Evolutionary conservation across 2,329 filamentous ascomycete genomes (phyloP).

Genomic region (Cytospora chrysosperma): DNA sequence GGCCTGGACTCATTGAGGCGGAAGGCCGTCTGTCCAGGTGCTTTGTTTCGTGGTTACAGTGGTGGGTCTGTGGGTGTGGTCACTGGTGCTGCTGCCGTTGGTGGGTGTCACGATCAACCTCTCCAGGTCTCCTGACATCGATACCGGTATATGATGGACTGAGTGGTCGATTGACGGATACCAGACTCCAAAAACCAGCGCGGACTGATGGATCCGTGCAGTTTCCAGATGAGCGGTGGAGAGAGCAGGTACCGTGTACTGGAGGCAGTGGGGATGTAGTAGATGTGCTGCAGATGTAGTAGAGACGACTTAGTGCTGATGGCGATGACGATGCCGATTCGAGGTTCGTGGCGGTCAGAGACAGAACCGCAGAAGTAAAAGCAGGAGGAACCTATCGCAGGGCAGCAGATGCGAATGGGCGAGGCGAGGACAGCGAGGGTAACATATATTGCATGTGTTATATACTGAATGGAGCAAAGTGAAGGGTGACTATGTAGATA

Average conservation of each 20-base stretch:
- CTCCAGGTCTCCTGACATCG: not conserved
- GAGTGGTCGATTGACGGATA: not conserved
- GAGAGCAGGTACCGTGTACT: not conserved
- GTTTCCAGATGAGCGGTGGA: not conserved
- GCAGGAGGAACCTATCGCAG: not conserved
- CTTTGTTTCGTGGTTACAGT: not conserved
- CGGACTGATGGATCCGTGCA: not conserved
- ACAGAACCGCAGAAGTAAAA: not conserved
- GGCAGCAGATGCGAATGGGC: not conserved
- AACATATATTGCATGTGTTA: not conserved
- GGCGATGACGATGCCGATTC: not conserved
- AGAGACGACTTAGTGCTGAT: not conserved
- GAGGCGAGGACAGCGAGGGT: slow-evolving; percentile 1
- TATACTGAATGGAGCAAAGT: not conserved
- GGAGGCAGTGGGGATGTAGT: not conserved
- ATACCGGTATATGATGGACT: not conserved
- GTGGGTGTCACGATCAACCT: not conserved
- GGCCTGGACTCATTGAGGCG: not conserved
- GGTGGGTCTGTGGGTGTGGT: too few relatives aligned
- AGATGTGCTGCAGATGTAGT: not conserved
- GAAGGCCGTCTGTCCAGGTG: not conserved
- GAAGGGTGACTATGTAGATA: not conserved
- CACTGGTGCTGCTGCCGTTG: not conserved
- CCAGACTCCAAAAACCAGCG: not conserved
- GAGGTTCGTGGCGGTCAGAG: not conserved